A percentile compares a stretch with the other conserved stretches of the same genome.
Conservation (phyloP, 352 stramenopile genomes). For the Phytophthora constricta region DNA sequence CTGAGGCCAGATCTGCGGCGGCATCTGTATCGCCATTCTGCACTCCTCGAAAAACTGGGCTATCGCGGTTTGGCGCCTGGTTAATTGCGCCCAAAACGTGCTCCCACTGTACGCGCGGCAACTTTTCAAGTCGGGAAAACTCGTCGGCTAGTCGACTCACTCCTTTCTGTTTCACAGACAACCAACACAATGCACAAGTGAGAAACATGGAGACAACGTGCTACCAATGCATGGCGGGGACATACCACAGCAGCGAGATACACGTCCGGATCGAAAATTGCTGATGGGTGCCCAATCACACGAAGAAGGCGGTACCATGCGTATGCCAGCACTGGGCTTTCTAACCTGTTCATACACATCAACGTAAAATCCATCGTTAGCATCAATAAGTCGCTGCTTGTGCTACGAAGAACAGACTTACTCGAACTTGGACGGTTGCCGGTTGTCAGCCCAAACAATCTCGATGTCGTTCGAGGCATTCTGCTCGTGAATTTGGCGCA, state of each 20-base stretch:
- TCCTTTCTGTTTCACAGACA: slow-evolving; percentile 60
- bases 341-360: slow-evolving; percentile 37
- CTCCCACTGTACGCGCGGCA: slow-evolving; percentile 76
- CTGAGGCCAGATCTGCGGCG: slow-evolving; percentile 24
- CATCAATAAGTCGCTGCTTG: not conserved
- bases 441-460: slow-evolving; percentile 77
- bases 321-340: slow-evolving; percentile 77
- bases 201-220: too few relatives aligned
- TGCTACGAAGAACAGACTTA: slow-evolving; percentile 14
- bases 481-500: slow-evolving; percentile 69
- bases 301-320: slow-evolving; percentile 86
- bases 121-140: slow-evolving; percentile 70
- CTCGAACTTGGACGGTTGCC: slow-evolving; percentile 72
- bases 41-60: slow-evolving; percentile 53
- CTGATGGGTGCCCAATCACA: slow-evolving; percentile 83
- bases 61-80: slow-evolving; percentile 50
- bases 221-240: not conserved
- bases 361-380: not conserved
- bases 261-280: slow-evolving; percentile 84
- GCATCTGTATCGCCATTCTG: slow-evolving; percentile 42
- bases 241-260: slow-evolving; percentile 80
- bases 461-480: slow-evolving; percentile 68
- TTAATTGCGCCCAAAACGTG: slow-evolving; percentile 74
- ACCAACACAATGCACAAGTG: too few relatives aligned
- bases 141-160: slow-evolving; percentile 81